These are phyloP conservation scores for Tardiomyces blankii DNA, from an alignment of 1,139 yeast species.

Conservation along the genomic window DNA sequence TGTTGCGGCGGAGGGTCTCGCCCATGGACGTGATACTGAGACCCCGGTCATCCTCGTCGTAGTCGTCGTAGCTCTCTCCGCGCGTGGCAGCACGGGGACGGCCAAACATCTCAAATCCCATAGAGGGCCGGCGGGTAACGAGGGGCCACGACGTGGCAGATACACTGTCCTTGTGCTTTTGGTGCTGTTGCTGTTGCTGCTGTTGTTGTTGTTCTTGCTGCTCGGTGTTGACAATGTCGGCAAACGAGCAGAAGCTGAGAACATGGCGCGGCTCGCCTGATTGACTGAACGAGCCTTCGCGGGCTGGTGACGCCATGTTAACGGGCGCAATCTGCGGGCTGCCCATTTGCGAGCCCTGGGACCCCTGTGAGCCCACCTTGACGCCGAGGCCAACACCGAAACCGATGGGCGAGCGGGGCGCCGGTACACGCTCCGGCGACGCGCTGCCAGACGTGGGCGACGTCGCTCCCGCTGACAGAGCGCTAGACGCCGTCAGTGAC, in stretches of 20 bases:
- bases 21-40: conserved; percentile 29
- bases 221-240: conserved; percentile 44
- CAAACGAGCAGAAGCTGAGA: conserved; percentile 64
- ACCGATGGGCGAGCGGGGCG: background rate
- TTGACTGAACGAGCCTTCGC: background rate
- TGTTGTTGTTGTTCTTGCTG: background rate
- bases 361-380: conserved; percentile 3
- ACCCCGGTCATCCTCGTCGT: conserved; percentile 13
- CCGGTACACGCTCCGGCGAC: background rate
- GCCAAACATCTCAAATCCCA: background rate
- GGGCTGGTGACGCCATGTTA: background rate
- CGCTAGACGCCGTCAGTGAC: background rate
- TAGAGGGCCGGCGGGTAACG: background rate
- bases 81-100: background rate
- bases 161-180: too few species aligned
- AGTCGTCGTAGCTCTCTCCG: conserved; percentile 1
- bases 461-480: background rate
- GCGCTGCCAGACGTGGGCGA: background rate
- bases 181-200: background rate
- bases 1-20: conserved; percentile 30
- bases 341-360: conserved; percentile 2
- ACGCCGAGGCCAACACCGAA: background rate
- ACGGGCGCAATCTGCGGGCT: background rate
- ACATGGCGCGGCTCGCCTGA: conserved; percentile 29
- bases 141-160: background rate